Evolutionary conservation across 441 rosid genomes (phyloP).

Genomic region (Theobroma grandiflorum): DNA sequence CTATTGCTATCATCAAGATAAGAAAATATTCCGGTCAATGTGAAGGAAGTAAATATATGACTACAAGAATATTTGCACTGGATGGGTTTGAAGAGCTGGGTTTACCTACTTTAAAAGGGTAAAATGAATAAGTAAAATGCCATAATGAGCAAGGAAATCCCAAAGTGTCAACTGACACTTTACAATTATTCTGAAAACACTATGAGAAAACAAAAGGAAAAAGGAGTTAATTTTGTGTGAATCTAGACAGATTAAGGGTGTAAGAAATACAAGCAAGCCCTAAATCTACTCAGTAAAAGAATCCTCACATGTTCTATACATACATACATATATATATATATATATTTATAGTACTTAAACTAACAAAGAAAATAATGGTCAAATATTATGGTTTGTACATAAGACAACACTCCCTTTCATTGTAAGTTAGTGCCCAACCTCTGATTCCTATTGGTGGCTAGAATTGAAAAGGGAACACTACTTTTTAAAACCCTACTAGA

Average conservation of each 20-base stretch:
- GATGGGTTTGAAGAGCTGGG: background rate
- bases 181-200: background rate
- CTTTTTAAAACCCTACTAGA: background rate
- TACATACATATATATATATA: too few species aligned
- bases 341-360: background rate
- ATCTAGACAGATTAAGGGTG: background rate
- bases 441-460: background rate
- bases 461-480: background rate
- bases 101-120: slow-evolving; percentile 10
- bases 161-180: background rate
- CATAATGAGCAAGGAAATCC: slow-evolving; percentile 11
- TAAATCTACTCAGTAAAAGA: slow-evolving; percentile 5
- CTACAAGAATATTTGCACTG: background rate
- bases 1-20: background rate
- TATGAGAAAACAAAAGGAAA: background rate
- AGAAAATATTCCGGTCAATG: background rate
- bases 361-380: background rate
- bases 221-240: background rate
- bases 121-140: background rate
- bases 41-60: slow-evolving; percentile 2
- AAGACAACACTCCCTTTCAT: slow-evolving; percentile 13
- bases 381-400: background rate
- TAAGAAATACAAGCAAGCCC: slow-evolving; percentile 5
- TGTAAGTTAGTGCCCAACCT: slow-evolving; percentile 8
- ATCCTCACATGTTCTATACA: slow-evolving; percentile 6